Conservation (phyloP, 2,329 filamentous ascomycete species). For the Myrmaecium sp. region DNA sequence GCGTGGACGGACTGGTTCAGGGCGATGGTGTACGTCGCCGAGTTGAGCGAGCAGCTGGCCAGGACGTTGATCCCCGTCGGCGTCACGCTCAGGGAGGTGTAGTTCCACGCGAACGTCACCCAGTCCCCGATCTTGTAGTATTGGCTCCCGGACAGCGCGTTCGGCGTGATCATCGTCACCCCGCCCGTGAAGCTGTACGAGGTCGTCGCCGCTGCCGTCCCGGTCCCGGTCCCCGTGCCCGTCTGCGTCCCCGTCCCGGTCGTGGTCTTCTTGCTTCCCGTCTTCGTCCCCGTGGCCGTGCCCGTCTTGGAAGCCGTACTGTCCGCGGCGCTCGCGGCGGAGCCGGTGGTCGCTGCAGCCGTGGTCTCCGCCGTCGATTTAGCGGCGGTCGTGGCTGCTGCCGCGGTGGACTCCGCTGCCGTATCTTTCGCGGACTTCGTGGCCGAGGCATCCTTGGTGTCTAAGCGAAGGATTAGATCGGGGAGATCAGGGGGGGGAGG, state of each 20-base stretch:
- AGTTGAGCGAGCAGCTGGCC: conserved; percentile 42
- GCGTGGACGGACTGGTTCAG: conserved; percentile 37
- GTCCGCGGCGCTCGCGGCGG: not conserved
- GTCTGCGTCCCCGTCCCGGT: conserved; percentile 1
- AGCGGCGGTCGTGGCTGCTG: conserved; percentile 2
- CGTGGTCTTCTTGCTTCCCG: conserved; percentile 2
- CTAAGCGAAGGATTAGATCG: not conserved
- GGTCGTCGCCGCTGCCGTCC: conserved; percentile 11
- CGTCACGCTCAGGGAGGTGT: conserved; percentile 43
- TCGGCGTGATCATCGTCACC: conserved; percentile 44
- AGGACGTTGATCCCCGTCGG: conserved; percentile 44
- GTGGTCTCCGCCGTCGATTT: conserved; percentile 1
- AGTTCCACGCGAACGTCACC: conserved; percentile 52
- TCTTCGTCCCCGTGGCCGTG: conserved; percentile 2
- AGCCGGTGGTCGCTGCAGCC: conserved; percentile 1
- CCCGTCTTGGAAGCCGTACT: not conserved
- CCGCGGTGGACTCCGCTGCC: not conserved
- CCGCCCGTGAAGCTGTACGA: conserved; percentile 41
- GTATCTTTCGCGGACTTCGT: conserved; percentile 1
- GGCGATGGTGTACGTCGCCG: conserved; percentile 43
- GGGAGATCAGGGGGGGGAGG: too few species aligned
- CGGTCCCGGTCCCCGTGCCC: conserved; percentile 4
- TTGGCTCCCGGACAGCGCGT: conserved; percentile 28
- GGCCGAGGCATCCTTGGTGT: conserved; percentile 1
- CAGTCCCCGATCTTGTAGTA: conserved; percentile 49